Evolutionary conservation across 2,329 filamentous ascomycete genomes (phyloP).

Genomic region (Alternaria dauci): DNA sequence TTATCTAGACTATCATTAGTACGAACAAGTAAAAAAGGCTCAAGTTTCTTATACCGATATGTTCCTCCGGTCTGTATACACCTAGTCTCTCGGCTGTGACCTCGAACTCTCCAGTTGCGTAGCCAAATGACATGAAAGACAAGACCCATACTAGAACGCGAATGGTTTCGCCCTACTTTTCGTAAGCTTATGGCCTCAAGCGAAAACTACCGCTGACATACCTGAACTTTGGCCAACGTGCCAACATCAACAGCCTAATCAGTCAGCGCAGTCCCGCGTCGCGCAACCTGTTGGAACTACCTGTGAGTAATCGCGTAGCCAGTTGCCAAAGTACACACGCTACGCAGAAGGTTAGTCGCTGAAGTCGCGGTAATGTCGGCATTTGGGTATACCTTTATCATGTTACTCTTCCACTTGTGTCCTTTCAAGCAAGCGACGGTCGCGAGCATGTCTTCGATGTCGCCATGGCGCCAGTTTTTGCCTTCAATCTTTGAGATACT

Average conservation of each 20-base stretch:
- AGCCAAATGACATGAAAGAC: conserved; percentile 65
- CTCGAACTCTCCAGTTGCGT: conserved; percentile 65
- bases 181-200: conserved; percentile 28
- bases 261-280: conserved; percentile 50
- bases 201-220: conserved; percentile 18
- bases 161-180: conserved; percentile 57
- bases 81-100: conserved; percentile 63
- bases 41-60: conserved; percentile 43
- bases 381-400: conserved; percentile 51
- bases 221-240: conserved; percentile 61
- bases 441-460: conserved; percentile 62
- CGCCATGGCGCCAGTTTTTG: conserved; percentile 62
- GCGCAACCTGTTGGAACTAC: conserved; percentile 46
- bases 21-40: neutral
- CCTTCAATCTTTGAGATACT: conserved; percentile 54
- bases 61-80: conserved; percentile 60
- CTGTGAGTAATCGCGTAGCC: conserved; percentile 63
- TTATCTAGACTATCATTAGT: conserved; percentile 34
- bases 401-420: conserved; percentile 55
- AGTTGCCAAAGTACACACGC: conserved; percentile 57
- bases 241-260: conserved; percentile 63
- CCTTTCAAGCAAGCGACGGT: conserved; percentile 57
- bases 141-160: conserved; percentile 64
- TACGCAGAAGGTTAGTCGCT: conserved; percentile 30
- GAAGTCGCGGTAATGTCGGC: neutral